Evolutionary conservation across 768 basidiomycete genomes (phyloP), one percentile per base, ranked within the genome.

Genomic region (Pleurotus platypus): DNA sequence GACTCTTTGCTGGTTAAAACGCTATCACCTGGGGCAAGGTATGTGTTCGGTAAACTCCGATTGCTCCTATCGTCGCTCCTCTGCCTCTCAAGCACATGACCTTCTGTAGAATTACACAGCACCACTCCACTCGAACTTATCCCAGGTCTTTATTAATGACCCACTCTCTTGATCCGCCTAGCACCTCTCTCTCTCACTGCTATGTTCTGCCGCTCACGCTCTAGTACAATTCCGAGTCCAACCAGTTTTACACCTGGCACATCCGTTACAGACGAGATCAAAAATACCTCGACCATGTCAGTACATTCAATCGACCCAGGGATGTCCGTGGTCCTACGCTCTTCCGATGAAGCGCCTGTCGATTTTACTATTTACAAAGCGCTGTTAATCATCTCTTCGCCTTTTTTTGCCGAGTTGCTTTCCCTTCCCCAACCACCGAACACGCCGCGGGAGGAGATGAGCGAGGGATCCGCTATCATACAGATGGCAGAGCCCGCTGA

Each of bases 331-430:
- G 76, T 83, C 54, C 68, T 87, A 42, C 77, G 79, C 51, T 79
- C 83, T 7, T 80, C 78, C 49, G 84, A 86, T 63, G 62, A 67
- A 15, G 37, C 51, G 12, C 51, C 51, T 22, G 68, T 73, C 54
- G 72, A 76, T 67, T 85, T 85, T 67, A 75, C 75, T 58, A 77
- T 81, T 55, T 80, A 81, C 74, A 82, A 80, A 61, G 61, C 77
- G 40, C 69, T 86, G 55, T 71, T 87, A 9, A 75, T 80, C 15
- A 63, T 83, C 13, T 78, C 82, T 0, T 87, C 86, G 8, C 73
- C 80, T 4, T 78, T 87, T 65, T 86, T 87, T 60, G 71, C 72
- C 48, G 73, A 75, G 60, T 79, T 84, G 72, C 80, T 86, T 60
- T 72, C 75, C 6, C 66, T 85, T 24, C 84, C 84, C 22, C 73